Evolutionary conservation across 106 monocot species (phyloP), one percentile per base, ranked within the genome.

Genomic region (Dendrobium huoshanense): DNA sequence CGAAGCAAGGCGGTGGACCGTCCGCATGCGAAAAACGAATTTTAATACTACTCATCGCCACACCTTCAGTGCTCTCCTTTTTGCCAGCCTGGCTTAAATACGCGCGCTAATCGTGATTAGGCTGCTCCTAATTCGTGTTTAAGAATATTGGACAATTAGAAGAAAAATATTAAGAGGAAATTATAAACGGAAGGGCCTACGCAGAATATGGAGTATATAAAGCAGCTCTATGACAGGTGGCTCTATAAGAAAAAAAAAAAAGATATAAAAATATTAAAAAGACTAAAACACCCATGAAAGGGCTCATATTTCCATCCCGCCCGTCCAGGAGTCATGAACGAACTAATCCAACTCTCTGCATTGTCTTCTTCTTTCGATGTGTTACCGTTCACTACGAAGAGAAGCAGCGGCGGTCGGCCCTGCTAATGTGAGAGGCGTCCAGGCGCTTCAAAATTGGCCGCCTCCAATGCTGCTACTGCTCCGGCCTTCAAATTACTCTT

Each of bases 61-160:
- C 74, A 74, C 74, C 5, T 42, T 74, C n/a, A 5, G 43, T 74
- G 74, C 43, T 20, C 5, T 15, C 37, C 41, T 16, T 19, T 20
- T 43, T 74, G 41, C 74, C 74, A 74, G 74, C 74, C 42, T 74
- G 74, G 74, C 74, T 42, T 43, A 7, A 27, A 2, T n/a, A 29
- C 41, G 42, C 74, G 43, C 74, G 19, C 74, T 74, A 74, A 74
- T 41, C 43, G 42, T 74, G 74, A 74, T 74, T 74, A 41, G 43
- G 20, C 74, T 70, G 3, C 33, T 70, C n/a, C 27, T 5, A n/a
- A n/a, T n/a, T 22, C 7, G 37, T 65, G 7, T 31, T 70, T 37
- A 10, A 37, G 13, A 70, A 70, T 70, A 10, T 5, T 70, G 33
- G 4, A 43, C 0, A 74, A 44, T 18, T 37, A 42, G 20, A 74